Conservation (phyloP, 2,329 filamentous ascomycete species). For the Emergomyces orientalis region DNA sequence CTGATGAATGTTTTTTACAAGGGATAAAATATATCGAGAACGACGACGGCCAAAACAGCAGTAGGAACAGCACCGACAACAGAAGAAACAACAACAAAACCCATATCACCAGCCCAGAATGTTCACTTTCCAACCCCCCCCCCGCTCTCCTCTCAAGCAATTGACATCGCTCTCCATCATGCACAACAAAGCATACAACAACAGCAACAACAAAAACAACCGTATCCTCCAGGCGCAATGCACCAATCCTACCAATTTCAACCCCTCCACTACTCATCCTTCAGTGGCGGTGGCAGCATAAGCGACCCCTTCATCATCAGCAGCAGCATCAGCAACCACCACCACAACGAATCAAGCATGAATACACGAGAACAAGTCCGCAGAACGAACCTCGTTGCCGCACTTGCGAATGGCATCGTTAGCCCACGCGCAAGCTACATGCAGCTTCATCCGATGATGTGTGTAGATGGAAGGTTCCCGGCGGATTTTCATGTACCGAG, state of each 20-base stretch:
- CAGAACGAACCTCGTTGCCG: slow-evolving; percentile 18
- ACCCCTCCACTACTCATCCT: background rate
- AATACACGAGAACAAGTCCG: slow-evolving; percentile 13
- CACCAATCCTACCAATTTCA: background rate
- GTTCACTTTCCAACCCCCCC: background rate
- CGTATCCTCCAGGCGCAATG: background rate
- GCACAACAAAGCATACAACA: background rate
- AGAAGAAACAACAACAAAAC: background rate
- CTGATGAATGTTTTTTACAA: background rate
- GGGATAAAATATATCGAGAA: background rate
- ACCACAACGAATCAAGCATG: slow-evolving; percentile 8
- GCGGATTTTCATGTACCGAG: slow-evolving; percentile 18
- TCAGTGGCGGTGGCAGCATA: background rate
- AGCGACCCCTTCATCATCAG: background rate
- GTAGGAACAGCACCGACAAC: background rate
- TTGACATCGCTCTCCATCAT: background rate
- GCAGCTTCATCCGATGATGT: slow-evolving; percentile 20
- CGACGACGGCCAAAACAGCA: background rate
- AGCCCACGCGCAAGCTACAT: slow-evolving; percentile 16
- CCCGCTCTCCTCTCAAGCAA: background rate
- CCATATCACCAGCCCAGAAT: background rate
- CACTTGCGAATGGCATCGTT: slow-evolving; percentile 18
- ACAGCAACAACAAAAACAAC: background rate
- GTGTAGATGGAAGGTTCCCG: slow-evolving; percentile 19
- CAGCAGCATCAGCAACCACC: background rate